Conservation (phyloP, 805 yeast species). For the Ascoidea asiatica region DNA sequence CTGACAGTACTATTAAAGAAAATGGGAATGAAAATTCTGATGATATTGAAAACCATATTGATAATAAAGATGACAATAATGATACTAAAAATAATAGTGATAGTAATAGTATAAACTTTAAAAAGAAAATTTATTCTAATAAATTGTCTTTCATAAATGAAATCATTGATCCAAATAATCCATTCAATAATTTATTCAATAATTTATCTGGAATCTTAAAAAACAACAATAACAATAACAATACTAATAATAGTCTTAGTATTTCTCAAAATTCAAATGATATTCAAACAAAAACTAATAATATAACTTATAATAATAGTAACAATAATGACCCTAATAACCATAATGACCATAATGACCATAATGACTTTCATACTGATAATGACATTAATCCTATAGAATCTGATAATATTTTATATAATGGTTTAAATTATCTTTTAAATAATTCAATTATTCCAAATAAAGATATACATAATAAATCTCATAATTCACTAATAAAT, state of each 20-base stretch:
- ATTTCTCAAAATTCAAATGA: too few relatives aligned
- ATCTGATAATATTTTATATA: constrained; percentile 7
- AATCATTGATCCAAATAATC: constrained; percentile 16
- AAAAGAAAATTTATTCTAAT: too few relatives aligned
- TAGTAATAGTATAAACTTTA: too few relatives aligned
- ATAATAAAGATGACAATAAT: neutral
- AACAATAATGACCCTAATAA: too few relatives aligned
- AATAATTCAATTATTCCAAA: constrained; percentile 1
- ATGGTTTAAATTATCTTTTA: constrained; percentile 19
- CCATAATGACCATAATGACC: too few relatives aligned
- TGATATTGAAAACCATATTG: neutral
- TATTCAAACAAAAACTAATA: too few relatives aligned
- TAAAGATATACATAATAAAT: neutral
- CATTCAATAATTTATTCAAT: neutral
- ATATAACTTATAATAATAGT: too few relatives aligned
- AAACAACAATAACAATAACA: neutral
- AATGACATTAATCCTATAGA: too few relatives aligned
- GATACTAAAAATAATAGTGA: neutral
- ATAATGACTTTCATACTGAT: too few relatives aligned
- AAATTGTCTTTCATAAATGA: too few relatives aligned
- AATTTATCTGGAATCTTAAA: neutral
- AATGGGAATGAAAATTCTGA: neutral
- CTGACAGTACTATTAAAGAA: neutral
- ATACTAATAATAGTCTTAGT: too few relatives aligned
- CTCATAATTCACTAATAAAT: neutral